phyloP scores from a whole-genome alignment of 208 protist species.

The Angomonas ambiguus region DNA sequence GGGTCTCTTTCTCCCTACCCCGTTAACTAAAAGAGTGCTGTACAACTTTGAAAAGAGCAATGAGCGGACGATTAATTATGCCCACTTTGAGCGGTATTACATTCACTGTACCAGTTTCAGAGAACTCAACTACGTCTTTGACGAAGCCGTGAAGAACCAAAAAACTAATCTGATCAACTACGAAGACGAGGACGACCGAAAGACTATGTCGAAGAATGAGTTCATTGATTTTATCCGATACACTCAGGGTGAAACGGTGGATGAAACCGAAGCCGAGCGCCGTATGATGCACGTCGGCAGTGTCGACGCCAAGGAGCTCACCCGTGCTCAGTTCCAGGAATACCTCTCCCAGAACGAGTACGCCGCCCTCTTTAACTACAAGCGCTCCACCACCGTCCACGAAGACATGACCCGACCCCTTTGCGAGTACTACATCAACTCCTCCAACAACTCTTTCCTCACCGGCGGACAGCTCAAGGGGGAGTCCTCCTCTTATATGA shows the following conservation, averaged over 20 bases:
- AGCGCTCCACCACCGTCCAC: constrained; percentile 38
- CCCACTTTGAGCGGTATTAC: constrained; percentile 43
- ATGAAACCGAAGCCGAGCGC: constrained; percentile 27
- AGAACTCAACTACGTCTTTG: constrained; percentile 54
- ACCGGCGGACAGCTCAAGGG: constrained; percentile 89
- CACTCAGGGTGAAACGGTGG: constrained; percentile 35
- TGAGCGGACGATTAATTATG: constrained; percentile 29
- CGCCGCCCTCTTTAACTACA: constrained; percentile 23
- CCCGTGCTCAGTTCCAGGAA: constrained; percentile 31
- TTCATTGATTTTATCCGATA: constrained; percentile 44
- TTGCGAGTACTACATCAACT: constrained; percentile 87
- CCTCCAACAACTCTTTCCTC: constrained; percentile 96
- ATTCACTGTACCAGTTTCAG: constrained; percentile 32
- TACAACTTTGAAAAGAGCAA: constrained; percentile 19
- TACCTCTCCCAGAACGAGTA: constrained; percentile 40
- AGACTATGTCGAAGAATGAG: constrained; percentile 33
- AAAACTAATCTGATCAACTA: not conserved
- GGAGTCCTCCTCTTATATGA: constrained; percentile 50
- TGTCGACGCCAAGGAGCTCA: constrained; percentile 23
- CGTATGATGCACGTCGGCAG: constrained; percentile 31
- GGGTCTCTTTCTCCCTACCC: constrained; percentile 45
- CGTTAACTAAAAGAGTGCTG: constrained; percentile 32
- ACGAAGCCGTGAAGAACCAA: constrained; percentile 15
- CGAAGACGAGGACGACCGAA: not conserved
- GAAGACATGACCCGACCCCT: constrained; percentile 86